Percentiles rank a stretch among this genome's conserved stretches.
Evolutionary conservation across 2,329 filamentous ascomycete species (phyloP).

Genomic region (Nigrospora sphaerica): DNA sequence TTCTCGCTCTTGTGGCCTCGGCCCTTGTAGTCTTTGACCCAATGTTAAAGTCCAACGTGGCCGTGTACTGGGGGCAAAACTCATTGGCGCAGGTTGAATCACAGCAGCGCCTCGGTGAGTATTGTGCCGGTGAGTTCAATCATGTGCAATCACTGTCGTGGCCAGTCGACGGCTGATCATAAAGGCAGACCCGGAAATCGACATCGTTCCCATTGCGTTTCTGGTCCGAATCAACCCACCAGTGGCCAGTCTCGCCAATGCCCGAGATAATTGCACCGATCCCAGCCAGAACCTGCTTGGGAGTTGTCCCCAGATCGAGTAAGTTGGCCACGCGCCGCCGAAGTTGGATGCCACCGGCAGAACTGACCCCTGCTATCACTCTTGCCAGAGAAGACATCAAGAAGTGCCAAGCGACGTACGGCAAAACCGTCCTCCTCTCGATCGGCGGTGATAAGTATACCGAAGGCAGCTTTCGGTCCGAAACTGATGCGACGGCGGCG

Average conservation of each 20-base stretch:
- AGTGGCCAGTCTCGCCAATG: constrained; percentile 57
- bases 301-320: constrained; percentile 60
- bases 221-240: constrained; percentile 47
- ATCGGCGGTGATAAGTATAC: constrained; percentile 65
- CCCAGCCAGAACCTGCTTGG: constrained; percentile 45
- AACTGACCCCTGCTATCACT: background rate
- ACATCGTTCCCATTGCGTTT: constrained; percentile 60
- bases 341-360: constrained; percentile 1
- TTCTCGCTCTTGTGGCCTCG: constrained; percentile 16
- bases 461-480: constrained; percentile 58
- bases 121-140: constrained; percentile 47
- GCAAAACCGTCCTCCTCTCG: constrained; percentile 67
- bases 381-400: constrained; percentile 37
- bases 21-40: constrained; percentile 36
- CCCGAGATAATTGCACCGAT: constrained; percentile 54
- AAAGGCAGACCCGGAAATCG: constrained; percentile 32
- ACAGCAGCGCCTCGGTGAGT: constrained; percentile 49
- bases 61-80: constrained; percentile 67
- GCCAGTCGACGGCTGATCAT: constrained; percentile 7
- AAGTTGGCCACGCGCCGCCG: constrained; percentile 20
- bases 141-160: background rate
- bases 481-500: constrained; percentile 41
- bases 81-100: constrained; percentile 41
- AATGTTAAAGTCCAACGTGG: constrained; percentile 44
- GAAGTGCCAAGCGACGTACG: constrained; percentile 52